A percentile compares a stretch with the other conserved stretches of the same genome.
phyloP scores from a whole-genome alignment of 2,329 filamentous ascomycete species.

The Epichloe gansuensis region DNA sequence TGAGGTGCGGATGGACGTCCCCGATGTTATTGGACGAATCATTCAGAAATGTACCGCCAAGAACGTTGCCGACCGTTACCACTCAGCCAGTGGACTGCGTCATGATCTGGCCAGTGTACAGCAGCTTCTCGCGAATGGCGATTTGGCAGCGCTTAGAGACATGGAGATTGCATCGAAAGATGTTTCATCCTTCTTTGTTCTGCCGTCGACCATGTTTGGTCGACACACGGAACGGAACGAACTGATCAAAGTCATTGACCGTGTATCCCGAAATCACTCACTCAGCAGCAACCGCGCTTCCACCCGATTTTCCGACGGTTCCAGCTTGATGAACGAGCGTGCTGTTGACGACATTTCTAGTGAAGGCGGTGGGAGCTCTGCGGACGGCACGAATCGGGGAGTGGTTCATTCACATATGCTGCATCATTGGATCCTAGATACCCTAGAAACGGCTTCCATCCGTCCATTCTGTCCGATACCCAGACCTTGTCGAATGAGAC shows the following conservation, averaged over 20 bases:
- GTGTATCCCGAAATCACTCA: slow-evolving; percentile 55
- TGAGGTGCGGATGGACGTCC: slow-evolving; percentile 67
- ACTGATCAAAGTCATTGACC: slow-evolving; percentile 64
- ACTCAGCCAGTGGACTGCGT: slow-evolving; percentile 77
- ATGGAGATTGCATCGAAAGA: slow-evolving; percentile 75
- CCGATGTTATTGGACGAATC: slow-evolving; percentile 68
- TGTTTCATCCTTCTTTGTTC: slow-evolving; percentile 82
- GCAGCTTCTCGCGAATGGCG: slow-evolving; percentile 61
- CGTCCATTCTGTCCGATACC: slow-evolving; percentile 28
- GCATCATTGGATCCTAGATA: slow-evolving; percentile 29
- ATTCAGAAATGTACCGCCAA: slow-evolving; percentile 91
- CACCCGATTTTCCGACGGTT: slow-evolving; percentile 40
- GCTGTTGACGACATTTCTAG: slow-evolving; percentile 44
- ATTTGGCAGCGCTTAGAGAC: slow-evolving; percentile 55
- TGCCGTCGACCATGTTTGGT: slow-evolving; percentile 73
- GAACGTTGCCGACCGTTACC: slow-evolving; percentile 75
- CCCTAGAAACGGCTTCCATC: slow-evolving; percentile 26
- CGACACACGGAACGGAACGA: slow-evolving; percentile 58
- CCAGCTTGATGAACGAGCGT: slow-evolving; percentile 39
- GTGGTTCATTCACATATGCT: slow-evolving; percentile 37
- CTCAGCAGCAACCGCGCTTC: slow-evolving; percentile 29
- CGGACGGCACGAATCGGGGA: slow-evolving; percentile 37
- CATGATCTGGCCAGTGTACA: slow-evolving; percentile 67
- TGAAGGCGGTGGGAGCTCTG: slow-evolving; percentile 43
- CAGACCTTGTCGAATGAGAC: slow-evolving; percentile 32